These are phyloP conservation scores for Gracilaria gracilis DNA, from an alignment of 23 red algal species.

Conservation along the genomic window DNA sequence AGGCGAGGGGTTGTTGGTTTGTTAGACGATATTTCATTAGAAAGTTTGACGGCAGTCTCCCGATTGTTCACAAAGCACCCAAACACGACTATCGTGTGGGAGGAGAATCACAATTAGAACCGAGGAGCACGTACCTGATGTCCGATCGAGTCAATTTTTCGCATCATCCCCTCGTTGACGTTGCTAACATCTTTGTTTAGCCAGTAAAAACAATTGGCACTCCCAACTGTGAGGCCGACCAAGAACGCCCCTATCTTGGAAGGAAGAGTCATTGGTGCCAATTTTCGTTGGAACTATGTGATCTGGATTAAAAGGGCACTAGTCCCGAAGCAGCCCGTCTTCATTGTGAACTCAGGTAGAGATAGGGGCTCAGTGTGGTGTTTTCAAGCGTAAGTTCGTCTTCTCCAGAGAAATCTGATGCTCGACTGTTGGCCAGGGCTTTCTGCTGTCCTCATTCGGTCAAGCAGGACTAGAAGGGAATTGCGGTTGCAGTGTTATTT, in stretches of 20 bases:
- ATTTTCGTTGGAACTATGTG: background rate
- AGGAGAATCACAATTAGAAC: background rate
- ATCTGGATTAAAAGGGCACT: background rate
- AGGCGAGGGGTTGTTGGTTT: background rate
- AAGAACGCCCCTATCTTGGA: slow-evolving; percentile 65
- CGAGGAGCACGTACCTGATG: slow-evolving; percentile 20
- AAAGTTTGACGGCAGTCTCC: background rate
- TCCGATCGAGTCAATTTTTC: slow-evolving; percentile 60
- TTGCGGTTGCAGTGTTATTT: no score
- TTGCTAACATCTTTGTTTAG: slow-evolving; percentile 49
- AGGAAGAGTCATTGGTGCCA: slow-evolving; percentile 41
- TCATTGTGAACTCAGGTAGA: no score
- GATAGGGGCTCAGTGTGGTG: no score
- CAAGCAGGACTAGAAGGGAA: no score
- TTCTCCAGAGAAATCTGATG: no score
- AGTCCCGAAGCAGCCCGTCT: background rate
- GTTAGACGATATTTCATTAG: background rate
- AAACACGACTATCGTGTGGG: background rate
- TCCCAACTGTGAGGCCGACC: slow-evolving; percentile 60
- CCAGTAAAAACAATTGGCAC: slow-evolving; percentile 64
- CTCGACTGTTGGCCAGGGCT: no score
- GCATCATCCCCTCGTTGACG: slow-evolving; percentile 52
- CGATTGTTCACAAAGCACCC: background rate
- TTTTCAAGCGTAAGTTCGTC: no score
- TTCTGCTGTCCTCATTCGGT: no score